Base-by-base conservation (phyloP, 2,329 filamentous ascomycete genomes). In the Neonectria sp. region DNA sequence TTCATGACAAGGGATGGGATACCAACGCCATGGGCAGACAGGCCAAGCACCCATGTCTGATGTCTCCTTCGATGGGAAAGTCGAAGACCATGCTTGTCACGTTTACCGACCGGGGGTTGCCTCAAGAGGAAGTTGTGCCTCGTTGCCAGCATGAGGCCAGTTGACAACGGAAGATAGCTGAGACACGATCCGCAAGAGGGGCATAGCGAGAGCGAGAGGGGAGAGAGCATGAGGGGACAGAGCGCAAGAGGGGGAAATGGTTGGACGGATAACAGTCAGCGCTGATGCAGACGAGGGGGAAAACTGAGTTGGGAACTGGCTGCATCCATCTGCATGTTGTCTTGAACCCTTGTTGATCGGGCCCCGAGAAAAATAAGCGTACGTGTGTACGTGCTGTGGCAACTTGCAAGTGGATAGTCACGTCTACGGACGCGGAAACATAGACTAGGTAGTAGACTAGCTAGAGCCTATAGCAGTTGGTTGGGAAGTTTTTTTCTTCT, bases 341-440 rank as follows among this genome's bases (percentile, higher is more conserved):
- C 58, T 58, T 57, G 57, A 63, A 61, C 60, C 68, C 65, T 68
- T 55, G 65, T 62, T 63, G 67, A 67, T 72, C 67, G 63, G 56
- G 43, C 45, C 64, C 29, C 37, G 58, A 65, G 58, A 65, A 40
- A 52, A 21, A 21, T 21, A 21, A 21, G 21, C 21, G 21, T 21
- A 21, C 21, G 21, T 21, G 21, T 21, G 21, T 21, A 21, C 21
- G 21, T 21, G 21, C 21, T 21, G 21, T 21, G 21, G 21, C 21
- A 21, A 21, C 21, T 21, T 21, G 21, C 21, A 21, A 21, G 56
- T 63, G 24, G 51, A 29, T n/a, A 53, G 51, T 35, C 29, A 25
- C 31, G 15, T 35, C 21, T 21, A 21, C 21, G 21, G 21, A 21
- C 21, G 21, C 21, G 21, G 21, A 21, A 21, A 21, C 21, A 21